Base-by-base conservation (phyloP, 352 stramenopile species). In the Phytophthora litchii region DNA sequence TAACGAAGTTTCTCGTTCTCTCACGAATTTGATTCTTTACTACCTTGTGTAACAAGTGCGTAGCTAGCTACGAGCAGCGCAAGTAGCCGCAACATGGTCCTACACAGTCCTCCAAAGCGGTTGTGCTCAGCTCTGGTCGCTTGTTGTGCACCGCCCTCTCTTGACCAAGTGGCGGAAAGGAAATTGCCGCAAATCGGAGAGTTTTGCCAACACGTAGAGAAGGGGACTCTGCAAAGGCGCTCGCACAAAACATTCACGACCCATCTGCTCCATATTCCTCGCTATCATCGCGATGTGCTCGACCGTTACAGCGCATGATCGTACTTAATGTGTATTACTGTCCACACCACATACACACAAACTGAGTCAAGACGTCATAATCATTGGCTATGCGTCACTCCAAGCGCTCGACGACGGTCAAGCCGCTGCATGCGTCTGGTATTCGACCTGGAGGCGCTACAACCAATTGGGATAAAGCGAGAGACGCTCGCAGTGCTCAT, bases 391-490 rank as follows among this genome's bases (percentile, higher is more conserved):
- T 72, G 57, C 45, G 64, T 20, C 52, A 58, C 19, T 35, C 19
- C 13, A 65, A 53, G 48, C 34, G 51, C 12, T 31, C 45, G 34
- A 52, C 38, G 19, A 48, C 34, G 16, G 14, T 14, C 52, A 62
- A 54, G 25, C 43, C 37, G 19, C 31, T 57, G 31, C 62, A 70
- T 60, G 53, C 44, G 34, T 58, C 60, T 5, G 8, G 8, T 7
- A 45, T 47, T 51, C 54, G 36, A 10, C 17, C 48, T 3, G 11
- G 14, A 38, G 46, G 38, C 20, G 14, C 48, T 14, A 3, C 49
- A 19, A 74, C 60, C 38, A 66, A 70, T 59, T 70, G 60, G 60
- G 52, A 67, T 19, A 70, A 70, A 54, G 52, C 40, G 1, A 32
- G 12, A 34, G 55, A 60, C 0, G 35, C 4, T n/a, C 54, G 17